Evolutionary conservation across 2,329 filamentous ascomycete species (phyloP).

Genomic region (Rhynchosporium agropyri): DNA sequence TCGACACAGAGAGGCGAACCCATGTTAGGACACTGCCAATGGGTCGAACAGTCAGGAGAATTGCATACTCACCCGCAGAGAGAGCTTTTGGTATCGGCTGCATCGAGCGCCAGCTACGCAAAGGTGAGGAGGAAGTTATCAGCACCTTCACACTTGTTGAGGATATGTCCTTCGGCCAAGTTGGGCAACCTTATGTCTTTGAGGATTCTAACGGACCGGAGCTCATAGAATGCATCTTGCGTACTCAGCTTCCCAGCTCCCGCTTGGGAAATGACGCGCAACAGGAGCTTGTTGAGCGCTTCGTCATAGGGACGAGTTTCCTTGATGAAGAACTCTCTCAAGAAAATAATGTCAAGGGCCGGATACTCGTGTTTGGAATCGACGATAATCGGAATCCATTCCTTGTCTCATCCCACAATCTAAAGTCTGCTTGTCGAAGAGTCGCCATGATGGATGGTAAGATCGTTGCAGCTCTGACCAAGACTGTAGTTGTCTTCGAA

Average conservation of each 20-base stretch:
- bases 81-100: constrained; percentile 87
- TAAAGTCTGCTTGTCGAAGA: constrained; percentile 81
- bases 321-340: constrained; percentile 55
- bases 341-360: constrained; percentile 61
- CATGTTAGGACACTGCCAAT: constrained; percentile 82
- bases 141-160: constrained; percentile 90
- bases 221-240: constrained; percentile 81
- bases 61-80: constrained; percentile 80
- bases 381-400: constrained; percentile 74
- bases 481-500: constrained; percentile 70
- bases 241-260: constrained; percentile 68
- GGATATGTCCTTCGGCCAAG: constrained; percentile 80
- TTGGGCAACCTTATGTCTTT: constrained; percentile 70
- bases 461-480: constrained; percentile 85
- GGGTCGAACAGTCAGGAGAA: constrained; percentile 79
- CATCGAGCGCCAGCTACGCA: constrained; percentile 71
- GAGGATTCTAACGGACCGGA: constrained; percentile 60
- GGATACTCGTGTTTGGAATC: constrained; percentile 84
- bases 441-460: constrained; percentile 74
- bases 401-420: constrained; percentile 65
- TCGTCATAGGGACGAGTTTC: constrained; percentile 88
- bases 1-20: constrained; percentile 84
- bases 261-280: constrained; percentile 38
- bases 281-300: constrained; percentile 68
- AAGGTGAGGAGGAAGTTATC: constrained; percentile 73